A percentile compares a stretch with the other conserved stretches of the same genome.
These are phyloP conservation scores for Candida fluviatilis DNA, from an alignment of 805 yeast species.

Conservation along the genomic window DNA sequence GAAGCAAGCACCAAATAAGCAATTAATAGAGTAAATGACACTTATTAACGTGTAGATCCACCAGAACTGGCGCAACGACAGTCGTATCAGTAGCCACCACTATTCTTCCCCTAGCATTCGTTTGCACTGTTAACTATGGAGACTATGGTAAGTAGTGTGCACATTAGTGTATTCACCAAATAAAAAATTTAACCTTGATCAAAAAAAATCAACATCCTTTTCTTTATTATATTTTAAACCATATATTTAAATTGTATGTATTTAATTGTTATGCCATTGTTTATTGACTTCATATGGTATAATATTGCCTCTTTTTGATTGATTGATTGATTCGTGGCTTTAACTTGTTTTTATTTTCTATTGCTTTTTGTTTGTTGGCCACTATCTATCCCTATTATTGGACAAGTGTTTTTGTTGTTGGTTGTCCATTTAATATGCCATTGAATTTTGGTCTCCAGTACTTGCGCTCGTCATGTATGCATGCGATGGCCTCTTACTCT, in stretches of 20 bases:
- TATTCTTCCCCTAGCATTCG: no score
- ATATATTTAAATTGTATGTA: neutral
- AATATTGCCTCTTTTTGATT: neutral
- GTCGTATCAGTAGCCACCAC: no score
- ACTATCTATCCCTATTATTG: neutral
- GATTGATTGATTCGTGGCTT: neutral
- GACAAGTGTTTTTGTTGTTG: no score
- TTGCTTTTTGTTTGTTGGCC: neutral
- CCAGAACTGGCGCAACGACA: no score
- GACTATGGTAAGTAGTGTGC: neutral
- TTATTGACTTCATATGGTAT: no score
- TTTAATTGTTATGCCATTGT: neutral
- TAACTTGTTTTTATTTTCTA: neutral
- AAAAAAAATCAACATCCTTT: constrained; percentile 1
- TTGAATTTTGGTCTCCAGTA: no score
- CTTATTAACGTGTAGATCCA: no score
- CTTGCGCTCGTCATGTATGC: no score
- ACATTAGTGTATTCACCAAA: constrained; percentile 1
- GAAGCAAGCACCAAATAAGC: no score
- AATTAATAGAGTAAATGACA: no score
- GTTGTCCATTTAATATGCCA: no score
- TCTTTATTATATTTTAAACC: neutral
- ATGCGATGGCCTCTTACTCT: no score
- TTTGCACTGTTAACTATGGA: neutral
- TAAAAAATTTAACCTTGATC: constrained; percentile 1